Evolutionary conservation across 2,329 filamentous ascomycete genomes (phyloP).

Genomic region (Fusarium sacchari): DNA sequence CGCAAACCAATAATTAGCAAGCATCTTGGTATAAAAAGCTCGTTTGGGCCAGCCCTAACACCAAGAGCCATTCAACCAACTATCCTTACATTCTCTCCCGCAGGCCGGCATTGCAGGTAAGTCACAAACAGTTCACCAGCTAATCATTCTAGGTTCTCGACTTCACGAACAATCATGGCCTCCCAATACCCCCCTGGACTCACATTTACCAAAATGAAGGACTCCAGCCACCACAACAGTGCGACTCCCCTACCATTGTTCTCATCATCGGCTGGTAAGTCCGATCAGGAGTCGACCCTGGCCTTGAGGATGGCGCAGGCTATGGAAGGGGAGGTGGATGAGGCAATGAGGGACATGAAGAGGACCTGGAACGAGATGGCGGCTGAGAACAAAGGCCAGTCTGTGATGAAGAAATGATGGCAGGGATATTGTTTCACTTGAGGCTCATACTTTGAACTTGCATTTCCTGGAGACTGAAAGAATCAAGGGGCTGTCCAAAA

Average conservation of each 20-base stretch:
- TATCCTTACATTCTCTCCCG: background rate
- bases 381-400: background rate
- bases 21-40: constrained; percentile 1
- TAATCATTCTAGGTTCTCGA: background rate
- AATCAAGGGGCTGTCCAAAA: background rate
- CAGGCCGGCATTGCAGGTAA: constrained; percentile 7
- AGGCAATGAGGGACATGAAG: constrained; percentile 1
- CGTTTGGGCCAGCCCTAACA: background rate
- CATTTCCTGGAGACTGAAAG: background rate
- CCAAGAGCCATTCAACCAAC: background rate
- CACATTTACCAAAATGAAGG: background rate
- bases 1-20: background rate
- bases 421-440: constrained; percentile 6
- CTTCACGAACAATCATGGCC: constrained; percentile 6
- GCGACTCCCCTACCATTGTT: background rate
- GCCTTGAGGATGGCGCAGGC: background rate
- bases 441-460: background rate
- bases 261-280: background rate
- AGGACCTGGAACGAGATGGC: constrained; percentile 12
- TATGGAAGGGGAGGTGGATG: constrained; percentile 12
- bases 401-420: background rate
- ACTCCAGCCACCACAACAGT: background rate
- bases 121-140: background rate
- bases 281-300: background rate
- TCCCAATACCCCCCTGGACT: background rate